A percentile compares a stretch with the other conserved stretches of the same genome.
phyloP scores from a whole-genome alignment of 805 yeast species.

The Wickerhamiella sorbophila region DNA sequence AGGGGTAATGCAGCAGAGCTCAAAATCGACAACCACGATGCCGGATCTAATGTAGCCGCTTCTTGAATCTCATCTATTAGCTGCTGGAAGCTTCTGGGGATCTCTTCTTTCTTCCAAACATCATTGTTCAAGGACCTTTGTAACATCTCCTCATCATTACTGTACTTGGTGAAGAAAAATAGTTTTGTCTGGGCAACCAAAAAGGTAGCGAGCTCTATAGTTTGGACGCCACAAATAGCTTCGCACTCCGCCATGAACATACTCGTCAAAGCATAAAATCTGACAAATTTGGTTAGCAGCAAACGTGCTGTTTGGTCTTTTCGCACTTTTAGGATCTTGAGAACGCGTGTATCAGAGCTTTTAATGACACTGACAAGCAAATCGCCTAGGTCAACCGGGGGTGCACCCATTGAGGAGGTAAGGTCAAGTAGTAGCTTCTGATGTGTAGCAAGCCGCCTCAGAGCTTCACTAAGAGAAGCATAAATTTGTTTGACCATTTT shows the following conservation, averaged over 20 bases:
- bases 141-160: constrained; percentile 34
- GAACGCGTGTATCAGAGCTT: constrained; percentile 58
- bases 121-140: constrained; percentile 47
- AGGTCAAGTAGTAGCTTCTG: constrained; percentile 66
- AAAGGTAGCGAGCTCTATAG: constrained; percentile 50
- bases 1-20: background rate
- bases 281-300: constrained; percentile 45
- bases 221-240: constrained; percentile 52
- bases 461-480: constrained; percentile 51
- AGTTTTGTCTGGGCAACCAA: constrained; percentile 51
- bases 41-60: constrained; percentile 34
- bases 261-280: constrained; percentile 50
- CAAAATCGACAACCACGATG: constrained; percentile 30
- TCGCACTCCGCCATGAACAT: constrained; percentile 75
- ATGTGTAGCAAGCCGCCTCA: constrained; percentile 60
- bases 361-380: constrained; percentile 57
- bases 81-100: constrained; percentile 34
- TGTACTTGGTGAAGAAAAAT: constrained; percentile 44
- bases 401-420: constrained; percentile 35
- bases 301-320: constrained; percentile 51
- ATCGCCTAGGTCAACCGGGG: constrained; percentile 47
- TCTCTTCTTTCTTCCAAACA: constrained; percentile 64
- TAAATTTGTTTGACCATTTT: constrained; percentile 48
- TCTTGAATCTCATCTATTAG: constrained; percentile 37
- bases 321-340: constrained; percentile 64